A percentile compares a stretch with the other conserved stretches of the same genome.
phyloP scores from a whole-genome alignment of 306 rosid genomes.

The Malus orientalis region DNA sequence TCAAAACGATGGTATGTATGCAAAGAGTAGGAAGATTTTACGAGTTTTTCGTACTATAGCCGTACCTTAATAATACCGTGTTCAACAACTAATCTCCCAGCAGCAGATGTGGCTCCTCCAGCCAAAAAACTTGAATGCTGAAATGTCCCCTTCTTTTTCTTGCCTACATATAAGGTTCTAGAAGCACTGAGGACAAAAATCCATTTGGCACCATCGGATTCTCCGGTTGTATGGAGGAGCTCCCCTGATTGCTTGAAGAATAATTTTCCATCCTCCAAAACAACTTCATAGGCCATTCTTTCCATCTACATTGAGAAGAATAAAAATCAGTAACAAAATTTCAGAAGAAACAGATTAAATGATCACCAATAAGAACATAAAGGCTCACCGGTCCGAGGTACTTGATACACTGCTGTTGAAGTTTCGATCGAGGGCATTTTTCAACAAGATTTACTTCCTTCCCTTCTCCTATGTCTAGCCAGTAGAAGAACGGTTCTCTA shows the following conservation, averaged over 20 bases:
- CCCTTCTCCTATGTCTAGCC: conserved; percentile 99
- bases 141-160: conserved; percentile 85
- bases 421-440: conserved; percentile 69
- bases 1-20: neutral
- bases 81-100: conserved; percentile 86
- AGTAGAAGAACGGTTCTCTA: conserved; percentile 96
- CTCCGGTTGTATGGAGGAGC: conserved; percentile 51
- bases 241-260: conserved; percentile 68
- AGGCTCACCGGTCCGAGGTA: conserved; percentile 92
- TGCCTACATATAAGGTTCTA: conserved; percentile 70
- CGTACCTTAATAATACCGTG: conserved; percentile 78
- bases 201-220: conserved; percentile 61
- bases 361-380: conserved; percentile 10
- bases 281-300: conserved; percentile 83
- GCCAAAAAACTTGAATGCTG: conserved; percentile 99
- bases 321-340: conserved; percentile 1
- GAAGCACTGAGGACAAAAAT: conserved; percentile 96
- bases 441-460: conserved; percentile 71
- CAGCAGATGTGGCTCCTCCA: conserved; percentile 98
- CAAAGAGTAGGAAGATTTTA: neutral
- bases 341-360: neutral
- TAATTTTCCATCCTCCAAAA: conserved; percentile 66
- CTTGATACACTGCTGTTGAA: conserved; percentile 91
- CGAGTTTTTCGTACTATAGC: neutral
- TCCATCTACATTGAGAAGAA: conserved; percentile 57